Evolutionary conservation across 768 basidiomycete genomes (phyloP).

Genomic region (Cytidiella melzeri): DNA sequence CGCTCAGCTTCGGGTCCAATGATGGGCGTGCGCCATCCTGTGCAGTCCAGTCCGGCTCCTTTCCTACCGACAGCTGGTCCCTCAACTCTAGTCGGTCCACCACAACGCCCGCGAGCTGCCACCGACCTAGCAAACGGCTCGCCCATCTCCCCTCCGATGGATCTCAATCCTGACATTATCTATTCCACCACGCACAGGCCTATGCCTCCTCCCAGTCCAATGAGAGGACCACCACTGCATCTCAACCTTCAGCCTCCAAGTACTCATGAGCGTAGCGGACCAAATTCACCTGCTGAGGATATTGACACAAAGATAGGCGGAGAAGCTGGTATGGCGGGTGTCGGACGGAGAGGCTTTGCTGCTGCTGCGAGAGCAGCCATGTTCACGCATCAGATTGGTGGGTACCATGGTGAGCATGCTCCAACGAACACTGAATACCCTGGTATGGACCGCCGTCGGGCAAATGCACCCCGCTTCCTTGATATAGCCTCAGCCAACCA

Average conservation of each 20-base stretch:
- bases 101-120: slow-evolving; percentile 10
- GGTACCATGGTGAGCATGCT: slow-evolving; percentile 3
- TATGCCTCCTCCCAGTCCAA: slow-evolving; percentile 2
- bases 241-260: not conserved
- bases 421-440: slow-evolving; percentile 8
- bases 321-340: slow-evolving; percentile 85
- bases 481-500: slow-evolving; percentile 22
- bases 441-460: slow-evolving; percentile 26
- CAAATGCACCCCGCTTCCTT: slow-evolving; percentile 28
- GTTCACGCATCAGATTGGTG: slow-evolving; percentile 25
- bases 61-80: slow-evolving; percentile 3
- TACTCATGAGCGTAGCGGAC: not conserved
- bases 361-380: slow-evolving; percentile 67
- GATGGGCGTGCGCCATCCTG: slow-evolving; percentile 14
- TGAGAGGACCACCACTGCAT: not conserved
- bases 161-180: slow-evolving; percentile 5
- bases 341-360: slow-evolving; percentile 76
- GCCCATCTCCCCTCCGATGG: not conserved
- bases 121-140: not conserved
- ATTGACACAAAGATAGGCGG: slow-evolving; percentile 72
- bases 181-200: slow-evolving; percentile 9
- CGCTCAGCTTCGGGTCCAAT: slow-evolving; percentile 9
- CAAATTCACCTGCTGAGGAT: slow-evolving; percentile 21
- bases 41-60: slow-evolving; percentile 11
- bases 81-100: not conserved